These are phyloP conservation scores for Phytopythium vexans DNA, from an alignment of 352 stramenopile species.

Conservation along the genomic window DNA sequence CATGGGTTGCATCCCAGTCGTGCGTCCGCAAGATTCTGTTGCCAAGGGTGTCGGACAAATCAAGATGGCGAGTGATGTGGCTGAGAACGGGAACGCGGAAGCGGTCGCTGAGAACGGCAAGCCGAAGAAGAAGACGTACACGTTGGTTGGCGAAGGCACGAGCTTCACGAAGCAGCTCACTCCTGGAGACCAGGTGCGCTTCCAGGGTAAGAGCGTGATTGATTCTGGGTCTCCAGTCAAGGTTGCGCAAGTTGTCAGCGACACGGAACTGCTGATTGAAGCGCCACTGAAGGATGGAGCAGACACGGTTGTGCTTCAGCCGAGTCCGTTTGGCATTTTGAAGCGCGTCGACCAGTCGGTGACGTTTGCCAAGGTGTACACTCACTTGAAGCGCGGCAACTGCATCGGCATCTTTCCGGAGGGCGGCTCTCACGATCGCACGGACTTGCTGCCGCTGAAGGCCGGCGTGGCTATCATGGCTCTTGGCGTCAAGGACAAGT, in stretches of 20 bases:
- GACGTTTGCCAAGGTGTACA: constrained; percentile 92
- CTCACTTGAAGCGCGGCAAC: constrained; percentile 84
- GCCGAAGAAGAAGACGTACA: constrained; percentile 29
- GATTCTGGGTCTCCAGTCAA: constrained; percentile 82
- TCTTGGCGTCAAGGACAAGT: constrained; percentile 94
- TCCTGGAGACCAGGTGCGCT: constrained; percentile 76
- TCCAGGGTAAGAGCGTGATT: constrained; percentile 73
- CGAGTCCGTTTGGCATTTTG: constrained; percentile 80
- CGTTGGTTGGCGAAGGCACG: constrained; percentile 61
- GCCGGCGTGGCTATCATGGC: constrained; percentile 98
- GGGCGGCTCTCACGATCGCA: constrained; percentile 96
- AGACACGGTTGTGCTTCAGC: constrained; percentile 36
- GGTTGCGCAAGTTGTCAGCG: constrained; percentile 79
- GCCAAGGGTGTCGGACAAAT: constrained; percentile 68
- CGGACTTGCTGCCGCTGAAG: constrained; percentile 96
- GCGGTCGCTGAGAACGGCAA: constrained; percentile 17
- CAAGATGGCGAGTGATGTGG: constrained; percentile 27
- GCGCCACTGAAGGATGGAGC: constrained; percentile 33
- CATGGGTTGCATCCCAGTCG: constrained; percentile 96
- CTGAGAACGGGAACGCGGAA: constrained; percentile 19
- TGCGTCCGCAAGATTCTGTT: constrained; percentile 93
- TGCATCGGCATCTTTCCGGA: constrained; percentile 98
- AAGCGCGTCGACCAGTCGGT: constrained; percentile 91
- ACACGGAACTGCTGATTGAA: constrained; percentile 79
- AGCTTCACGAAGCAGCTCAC: constrained; percentile 74